Percentiles rank a stretch among this genome's conserved stretches.
Conservation (phyloP, 805 yeast species). For the Lipomyces japonicus region DNA sequence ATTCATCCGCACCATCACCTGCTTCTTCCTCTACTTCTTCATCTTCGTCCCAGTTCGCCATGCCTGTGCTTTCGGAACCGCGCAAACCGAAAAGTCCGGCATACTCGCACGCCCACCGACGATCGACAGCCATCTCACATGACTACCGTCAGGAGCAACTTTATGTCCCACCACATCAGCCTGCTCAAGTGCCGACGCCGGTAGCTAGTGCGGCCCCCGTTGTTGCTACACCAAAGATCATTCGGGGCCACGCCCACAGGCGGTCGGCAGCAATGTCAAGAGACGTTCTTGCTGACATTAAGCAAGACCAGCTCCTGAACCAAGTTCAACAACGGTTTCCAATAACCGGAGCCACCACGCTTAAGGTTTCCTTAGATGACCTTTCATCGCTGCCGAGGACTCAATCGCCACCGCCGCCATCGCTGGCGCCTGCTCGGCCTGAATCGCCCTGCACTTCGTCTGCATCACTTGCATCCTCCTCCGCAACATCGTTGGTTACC, state of each 20-base stretch:
- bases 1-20: not conserved
- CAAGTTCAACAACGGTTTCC: constrained; percentile 24
- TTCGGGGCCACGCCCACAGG: constrained; percentile 62
- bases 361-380: not conserved
- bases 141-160: constrained; percentile 40
- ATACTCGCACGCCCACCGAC: constrained; percentile 61
- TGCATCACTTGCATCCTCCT: constrained; percentile 12
- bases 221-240: not conserved
- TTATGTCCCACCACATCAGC: not conserved
- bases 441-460: constrained; percentile 22
- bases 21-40: not conserved
- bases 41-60: not conserved
- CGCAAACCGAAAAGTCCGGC: too few species aligned
- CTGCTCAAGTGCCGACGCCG: not conserved
- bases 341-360: too few species aligned
- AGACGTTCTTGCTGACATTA: constrained; percentile 54
- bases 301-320: not conserved
- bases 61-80: too few species aligned
- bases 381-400: not conserved
- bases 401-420: not conserved
- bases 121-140: constrained; percentile 86
- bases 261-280: constrained; percentile 87
- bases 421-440: constrained; percentile 3
- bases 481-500: constrained; percentile 15
- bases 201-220: not conserved